Conservation (phyloP, 2,329 filamentous ascomycete genomes). For the Tothia fuscella region DNA sequence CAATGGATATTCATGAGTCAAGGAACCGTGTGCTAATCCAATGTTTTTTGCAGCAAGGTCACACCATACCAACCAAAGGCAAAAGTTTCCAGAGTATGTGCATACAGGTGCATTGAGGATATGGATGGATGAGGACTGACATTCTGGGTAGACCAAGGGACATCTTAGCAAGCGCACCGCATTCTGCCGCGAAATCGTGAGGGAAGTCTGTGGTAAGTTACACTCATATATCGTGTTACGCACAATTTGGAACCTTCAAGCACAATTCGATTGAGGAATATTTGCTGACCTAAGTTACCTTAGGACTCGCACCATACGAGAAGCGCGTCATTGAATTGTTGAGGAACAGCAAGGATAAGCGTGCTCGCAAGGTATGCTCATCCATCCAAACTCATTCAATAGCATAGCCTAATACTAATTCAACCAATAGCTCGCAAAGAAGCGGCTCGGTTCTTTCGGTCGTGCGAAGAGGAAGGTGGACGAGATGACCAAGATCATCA, state of each 20-base stretch:
- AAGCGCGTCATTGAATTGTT: constrained; percentile 98
- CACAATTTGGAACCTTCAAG: background rate
- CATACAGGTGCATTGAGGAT: constrained; percentile 17
- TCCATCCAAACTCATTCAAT: background rate
- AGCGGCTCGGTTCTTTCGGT: constrained; percentile 80
- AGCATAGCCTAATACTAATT: background rate
- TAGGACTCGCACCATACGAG: constrained; percentile 83
- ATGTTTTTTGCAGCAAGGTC: constrained; percentile 31
- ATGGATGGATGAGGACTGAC: constrained; percentile 62
- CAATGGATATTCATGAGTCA: background rate
- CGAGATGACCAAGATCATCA: constrained; percentile 95
- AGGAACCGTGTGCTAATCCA: background rate
- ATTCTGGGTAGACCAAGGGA: constrained; percentile 65
- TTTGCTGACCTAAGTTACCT: constrained; percentile 52
- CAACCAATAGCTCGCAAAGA: constrained; percentile 8
- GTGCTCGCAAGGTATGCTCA: constrained; percentile 48
- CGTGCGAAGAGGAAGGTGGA: constrained; percentile 99
- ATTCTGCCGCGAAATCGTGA: constrained; percentile 94
- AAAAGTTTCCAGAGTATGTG: constrained; percentile 31
- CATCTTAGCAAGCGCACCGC: constrained; percentile 92
- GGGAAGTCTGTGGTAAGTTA: constrained; percentile 83
- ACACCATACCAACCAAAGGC: constrained; percentile 38
- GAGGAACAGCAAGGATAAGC: constrained; percentile 99
- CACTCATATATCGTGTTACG: too few species aligned
- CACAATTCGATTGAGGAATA: background rate